A percentile compares a stretch with the other conserved stretches of the same genome.
phyloP scores from a whole-genome alignment of 2,329 filamentous ascomycete genomes.

The Nannizziopsis barbatae region DNA sequence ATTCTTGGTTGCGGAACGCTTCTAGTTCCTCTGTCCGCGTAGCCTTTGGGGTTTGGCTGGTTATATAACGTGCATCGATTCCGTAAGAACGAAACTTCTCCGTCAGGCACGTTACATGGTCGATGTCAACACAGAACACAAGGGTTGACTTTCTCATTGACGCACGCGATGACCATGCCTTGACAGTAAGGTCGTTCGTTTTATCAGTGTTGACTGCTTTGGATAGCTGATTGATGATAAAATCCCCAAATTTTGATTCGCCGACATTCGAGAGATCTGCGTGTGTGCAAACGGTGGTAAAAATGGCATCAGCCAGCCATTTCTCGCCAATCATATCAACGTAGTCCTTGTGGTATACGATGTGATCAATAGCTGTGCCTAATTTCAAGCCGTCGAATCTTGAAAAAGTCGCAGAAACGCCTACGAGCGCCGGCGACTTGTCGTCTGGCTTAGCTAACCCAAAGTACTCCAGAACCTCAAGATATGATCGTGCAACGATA shows the following conservation, averaged over 20 bases:
- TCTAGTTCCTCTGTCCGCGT: slow-evolving; percentile 60
- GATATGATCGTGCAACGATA: slow-evolving; percentile 74
- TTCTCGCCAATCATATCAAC: slow-evolving; percentile 76
- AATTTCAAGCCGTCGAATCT: slow-evolving; percentile 73
- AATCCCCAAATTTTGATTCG: slow-evolving; percentile 60
- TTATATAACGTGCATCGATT: slow-evolving; percentile 77
- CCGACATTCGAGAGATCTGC: slow-evolving; percentile 67
- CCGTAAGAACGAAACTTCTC: slow-evolving; percentile 64
- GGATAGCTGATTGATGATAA: slow-evolving; percentile 65
- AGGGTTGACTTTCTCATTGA: slow-evolving; percentile 67
- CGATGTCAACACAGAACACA: slow-evolving; percentile 86
- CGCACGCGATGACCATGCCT: slow-evolving; percentile 74
- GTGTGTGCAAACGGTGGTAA: slow-evolving; percentile 79
- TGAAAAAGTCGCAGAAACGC: slow-evolving; percentile 74
- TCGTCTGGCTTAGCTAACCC: slow-evolving; percentile 47
- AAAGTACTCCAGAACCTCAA: slow-evolving; percentile 67
- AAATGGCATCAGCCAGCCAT: slow-evolving; percentile 84
- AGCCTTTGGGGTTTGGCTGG: slow-evolving; percentile 61
- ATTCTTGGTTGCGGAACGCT: slow-evolving; percentile 63
- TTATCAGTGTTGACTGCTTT: slow-evolving; percentile 68
- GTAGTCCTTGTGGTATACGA: slow-evolving; percentile 86
- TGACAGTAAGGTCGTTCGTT: slow-evolving; percentile 73
- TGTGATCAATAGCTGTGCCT: slow-evolving; percentile 79
- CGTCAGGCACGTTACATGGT: slow-evolving; percentile 66
- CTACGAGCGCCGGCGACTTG: slow-evolving; percentile 58